These are phyloP conservation scores for Arthrocladium fulminans DNA, from an alignment of 2,329 filamentous ascomycete genomes.

Conservation along the genomic window DNA sequence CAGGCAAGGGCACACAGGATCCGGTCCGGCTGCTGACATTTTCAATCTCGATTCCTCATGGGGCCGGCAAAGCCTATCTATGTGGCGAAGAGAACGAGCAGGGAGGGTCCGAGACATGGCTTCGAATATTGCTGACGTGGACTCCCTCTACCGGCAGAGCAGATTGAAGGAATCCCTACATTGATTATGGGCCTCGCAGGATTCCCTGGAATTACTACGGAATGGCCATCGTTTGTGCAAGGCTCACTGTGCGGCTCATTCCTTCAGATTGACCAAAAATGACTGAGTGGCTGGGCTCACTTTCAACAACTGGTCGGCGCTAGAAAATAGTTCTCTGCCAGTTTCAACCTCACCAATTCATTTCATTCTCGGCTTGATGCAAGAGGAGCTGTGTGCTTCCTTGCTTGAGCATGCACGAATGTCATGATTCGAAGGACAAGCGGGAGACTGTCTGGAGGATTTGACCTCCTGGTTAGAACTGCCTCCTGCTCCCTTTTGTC, in stretches of 20 bases:
- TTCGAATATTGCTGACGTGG: neutral
- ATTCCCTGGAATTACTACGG: neutral
- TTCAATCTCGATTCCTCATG: neutral
- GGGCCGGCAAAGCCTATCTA: neutral
- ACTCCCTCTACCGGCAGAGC: neutral
- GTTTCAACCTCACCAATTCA: neutral
- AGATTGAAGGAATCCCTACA: neutral
- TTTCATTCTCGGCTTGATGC: conserved; percentile 1
- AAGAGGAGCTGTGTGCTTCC: neutral
- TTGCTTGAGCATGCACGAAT: neutral
- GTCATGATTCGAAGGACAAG: neutral
- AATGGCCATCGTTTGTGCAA: neutral
- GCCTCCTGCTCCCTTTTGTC: too few relatives aligned
- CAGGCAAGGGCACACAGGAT: neutral
- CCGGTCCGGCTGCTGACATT: neutral
- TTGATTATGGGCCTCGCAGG: neutral
- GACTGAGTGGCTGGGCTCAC: neutral
- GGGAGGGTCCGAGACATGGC: neutral
- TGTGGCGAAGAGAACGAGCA: neutral
- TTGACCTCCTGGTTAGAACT: neutral
- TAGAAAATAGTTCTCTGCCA: neutral
- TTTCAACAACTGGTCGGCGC: neutral
- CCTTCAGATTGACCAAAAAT: neutral
- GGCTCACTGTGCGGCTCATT: neutral
- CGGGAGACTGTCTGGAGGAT: too few relatives aligned